Evolutionary conservation across 176 grass and related monocot species (phyloP).

Genomic region (Oryza officinalis): DNA sequence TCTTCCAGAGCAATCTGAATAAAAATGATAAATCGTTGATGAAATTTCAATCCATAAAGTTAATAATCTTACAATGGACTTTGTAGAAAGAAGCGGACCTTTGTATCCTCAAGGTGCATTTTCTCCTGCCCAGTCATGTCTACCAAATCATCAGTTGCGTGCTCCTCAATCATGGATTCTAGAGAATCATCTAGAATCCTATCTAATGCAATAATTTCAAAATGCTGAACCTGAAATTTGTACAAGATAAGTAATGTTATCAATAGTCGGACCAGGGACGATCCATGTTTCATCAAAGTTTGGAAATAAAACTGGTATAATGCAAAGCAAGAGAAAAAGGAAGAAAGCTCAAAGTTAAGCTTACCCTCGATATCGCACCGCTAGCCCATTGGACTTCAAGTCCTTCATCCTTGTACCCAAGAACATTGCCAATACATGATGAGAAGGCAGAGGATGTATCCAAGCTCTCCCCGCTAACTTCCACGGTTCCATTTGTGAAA

Average conservation of each 20-base stretch:
- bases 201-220: conserved; percentile 87
- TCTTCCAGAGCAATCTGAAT: conserved; percentile 57
- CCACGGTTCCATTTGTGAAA: conserved; percentile 37
- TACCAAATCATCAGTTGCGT: conserved; percentile 28
- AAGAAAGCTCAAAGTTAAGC: conserved; percentile 27
- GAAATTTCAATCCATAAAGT: conserved; percentile 18
- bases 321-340: neutral
- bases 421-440: conserved; percentile 83
- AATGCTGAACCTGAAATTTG: conserved; percentile 67
- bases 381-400: conserved; percentile 91
- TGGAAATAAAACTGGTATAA: neutral
- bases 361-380: conserved; percentile 87
- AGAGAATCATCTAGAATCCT: conserved; percentile 56
- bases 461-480: conserved; percentile 32
- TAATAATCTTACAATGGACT: neutral
- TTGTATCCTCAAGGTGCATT: conserved; percentile 36
- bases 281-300: conserved; percentile 6
- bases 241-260: conserved; percentile 27
- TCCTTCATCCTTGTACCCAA: conserved; percentile 69
- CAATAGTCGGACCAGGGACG: neutral
- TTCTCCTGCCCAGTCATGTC: conserved; percentile 52
- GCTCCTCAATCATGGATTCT: conserved; percentile 45
- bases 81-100: conserved; percentile 42
- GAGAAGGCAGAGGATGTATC: conserved; percentile 55
- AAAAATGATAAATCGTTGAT: conserved; percentile 10